Evolutionary conservation across 2,329 filamentous ascomycete species (phyloP), one percentile per base, ranked within the genome.

Genomic region (Paraphoma chrysanthemicola): DNA sequence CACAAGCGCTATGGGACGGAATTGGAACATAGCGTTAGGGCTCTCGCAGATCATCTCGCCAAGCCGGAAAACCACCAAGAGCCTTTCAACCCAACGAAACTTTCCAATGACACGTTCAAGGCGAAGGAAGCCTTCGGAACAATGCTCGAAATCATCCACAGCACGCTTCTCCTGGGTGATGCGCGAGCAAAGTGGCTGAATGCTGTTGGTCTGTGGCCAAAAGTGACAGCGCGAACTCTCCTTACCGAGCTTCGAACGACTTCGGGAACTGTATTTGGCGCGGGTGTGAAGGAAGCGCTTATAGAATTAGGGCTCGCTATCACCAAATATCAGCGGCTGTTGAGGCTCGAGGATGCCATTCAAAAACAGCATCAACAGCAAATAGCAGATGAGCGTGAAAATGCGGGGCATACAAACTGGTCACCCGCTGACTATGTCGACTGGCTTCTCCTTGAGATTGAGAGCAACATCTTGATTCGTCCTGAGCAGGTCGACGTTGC

Each of bases 391-490:
- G 85, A 88, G 56, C 61, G 71, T 11, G 54, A 53, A 0, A 85
- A 83, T 23, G 1, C 36, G 0, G 86, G 85, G 0, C 87, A 90
- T 63, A 67, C 64, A 0, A 79, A 87, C 30, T 90, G 88, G 88
- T 66, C 78, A 2, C 82, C 86, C 0, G n/a, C 69, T 0, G 73
- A 85, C 0, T 70, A 82, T 31, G 79, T 86, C 0, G 88, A 91
- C 63, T 90, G 87, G 85, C 69, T 91, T 0, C 76, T 91, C 0
- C 72, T 92, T 0, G 88, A 91, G 59, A 83, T 91, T 12, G 89
- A 91, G 49, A 79, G 82, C 0, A 82, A 89, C 55, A 71, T 91
- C 2, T 77, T 88, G 29, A 86, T 91, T 50, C 82, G 89, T 0
- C 76, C 80, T 0, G 83, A 84, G 2, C 88, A 91, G 60, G 79